phyloP scores from a whole-genome alignment of 495 filamentous ascomycete genomes.

The Penicillium malachiteum region DNA sequence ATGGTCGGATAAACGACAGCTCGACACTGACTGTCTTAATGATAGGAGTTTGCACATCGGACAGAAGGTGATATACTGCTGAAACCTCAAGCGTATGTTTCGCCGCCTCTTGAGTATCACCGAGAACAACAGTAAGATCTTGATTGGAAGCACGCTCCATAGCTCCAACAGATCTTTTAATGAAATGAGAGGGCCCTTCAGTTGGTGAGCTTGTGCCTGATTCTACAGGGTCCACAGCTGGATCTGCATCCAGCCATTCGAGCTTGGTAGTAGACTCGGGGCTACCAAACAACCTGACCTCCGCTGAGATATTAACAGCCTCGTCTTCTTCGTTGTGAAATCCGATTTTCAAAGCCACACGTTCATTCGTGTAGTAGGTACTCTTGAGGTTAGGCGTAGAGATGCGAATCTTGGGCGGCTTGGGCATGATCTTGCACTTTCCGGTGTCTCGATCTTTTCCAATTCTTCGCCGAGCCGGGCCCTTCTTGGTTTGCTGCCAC shows the following conservation, averaged over 20 bases:
- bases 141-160: constrained; percentile 50
- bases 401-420: constrained; percentile 89
- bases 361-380: constrained; percentile 83
- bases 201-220: constrained; percentile 29
- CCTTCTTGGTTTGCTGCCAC: constrained; percentile 52
- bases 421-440: constrained; percentile 69
- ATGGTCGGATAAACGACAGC: constrained; percentile 73
- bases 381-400: constrained; percentile 56
- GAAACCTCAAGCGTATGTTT: constrained; percentile 70
- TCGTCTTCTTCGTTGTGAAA: constrained; percentile 84
- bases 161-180: constrained; percentile 36
- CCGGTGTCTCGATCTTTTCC: constrained; percentile 41
- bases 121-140: constrained; percentile 33
- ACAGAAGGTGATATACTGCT: constrained; percentile 71
- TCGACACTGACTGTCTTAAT: constrained; percentile 65
- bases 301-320: constrained; percentile 66
- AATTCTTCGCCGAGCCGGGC: constrained; percentile 34
- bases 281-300: constrained; percentile 63
- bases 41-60: constrained; percentile 81
- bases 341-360: constrained; percentile 62
- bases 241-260: constrained; percentile 44
- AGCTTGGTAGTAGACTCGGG: constrained; percentile 52
- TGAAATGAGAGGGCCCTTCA: constrained; percentile 34
- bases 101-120: constrained; percentile 48
- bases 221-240: constrained; percentile 7